Evolutionary conservation across 2,329 filamentous ascomycete genomes (phyloP), one percentile per base, ranked within the genome.

Genomic region (Pestalotiopsis sp.): DNA sequence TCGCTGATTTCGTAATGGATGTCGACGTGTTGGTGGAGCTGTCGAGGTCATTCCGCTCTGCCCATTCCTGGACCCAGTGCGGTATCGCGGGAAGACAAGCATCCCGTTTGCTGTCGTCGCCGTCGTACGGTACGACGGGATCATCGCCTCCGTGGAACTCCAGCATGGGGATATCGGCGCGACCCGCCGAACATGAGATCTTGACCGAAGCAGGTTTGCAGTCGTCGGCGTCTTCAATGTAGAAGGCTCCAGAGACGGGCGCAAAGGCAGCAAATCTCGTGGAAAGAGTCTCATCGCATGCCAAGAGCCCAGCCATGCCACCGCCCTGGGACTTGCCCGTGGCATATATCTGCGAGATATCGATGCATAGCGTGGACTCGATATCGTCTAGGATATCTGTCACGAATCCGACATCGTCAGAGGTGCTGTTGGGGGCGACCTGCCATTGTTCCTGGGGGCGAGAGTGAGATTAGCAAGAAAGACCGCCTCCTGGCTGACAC

Each of bases 121-220:
- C 84, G 1, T 73, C 66, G 68, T 86, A 86, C 0, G 75, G 72
- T 41, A 86, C 83, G 0, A 77, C 82, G 3, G 70, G 77, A 72
- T 86, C 85, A 1, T 70, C 77, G 2, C 77, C 79, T 5, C 84
- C 84, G 71, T 86, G 84, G 38, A 85, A 81, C 61, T 84, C 83
- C 4, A 87, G 73, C 6, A 87, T 77, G 1, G 83, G 82, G 3
- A 85, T 68, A 6, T 77, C 73, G 0, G 64, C 71, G 63, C 76
- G 74, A 4, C 73, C 76, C 0, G 80, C 78, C 4, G 66, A 73
- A 74, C 81, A 84, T 17, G 71, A 75, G 49, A 75, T 74, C 1
- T 67, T 17, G 13, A 81, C 76, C 41, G 77, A 79, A n/a, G 72
- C 52, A 0, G 80, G 76, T 7, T 78, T 68, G 71, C 78, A 80